Evolutionary conservation across 192 early-diverging fungal species (phyloP), one percentile per base, ranked within the genome.

Genomic region (Fimicolochytrium jonesii): DNA sequence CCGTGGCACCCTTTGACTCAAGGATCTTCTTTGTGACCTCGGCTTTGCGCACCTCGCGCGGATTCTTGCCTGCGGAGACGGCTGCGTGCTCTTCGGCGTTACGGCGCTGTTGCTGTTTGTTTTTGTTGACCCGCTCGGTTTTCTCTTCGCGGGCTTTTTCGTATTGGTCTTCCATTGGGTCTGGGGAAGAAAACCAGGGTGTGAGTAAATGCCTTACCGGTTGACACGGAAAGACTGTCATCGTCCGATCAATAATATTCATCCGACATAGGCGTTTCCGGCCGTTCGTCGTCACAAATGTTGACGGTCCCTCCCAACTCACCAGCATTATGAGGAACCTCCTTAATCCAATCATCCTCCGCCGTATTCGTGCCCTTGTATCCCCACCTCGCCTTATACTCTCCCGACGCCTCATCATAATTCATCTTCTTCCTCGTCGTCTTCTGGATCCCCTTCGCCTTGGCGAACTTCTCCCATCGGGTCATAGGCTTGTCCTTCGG

Each of bases 401-500:
- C 90, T 59, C 85, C 88, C 57, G 68, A 66, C 4, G 68, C 79
- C 47, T 96, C 93, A 68, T 99, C 92, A 71, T 70, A 95, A 55
- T 85, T 86, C 83, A 90, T 87, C 32, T 87, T 77, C 28, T 76
- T 80, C 68, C 89, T 89, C 74, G 96, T 95, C 63, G 68, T 72
- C 47, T 88, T 88, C 70, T 87, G 81, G 72, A 99, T 97, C 15
- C 93, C 93, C 77, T 99, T 99, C 70, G 78, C 76, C 68, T 91
- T 88, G 49, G 97, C 97, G 76, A 99, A 99, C 82, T 90, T 91
- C 75, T 99, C 95, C 97, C 97, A 99, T 61, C 93, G 88, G 10
- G 97, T 99, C 76, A 84, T 70, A 11, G 89, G 81, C 69, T 92
- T 92, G 31, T 83, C 85, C 75, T 92, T 91, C 33, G 97, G 97